phyloP scores from a whole-genome alignment of 202 grass and related monocot species.

The Tripidium arundinaceum region DNA sequence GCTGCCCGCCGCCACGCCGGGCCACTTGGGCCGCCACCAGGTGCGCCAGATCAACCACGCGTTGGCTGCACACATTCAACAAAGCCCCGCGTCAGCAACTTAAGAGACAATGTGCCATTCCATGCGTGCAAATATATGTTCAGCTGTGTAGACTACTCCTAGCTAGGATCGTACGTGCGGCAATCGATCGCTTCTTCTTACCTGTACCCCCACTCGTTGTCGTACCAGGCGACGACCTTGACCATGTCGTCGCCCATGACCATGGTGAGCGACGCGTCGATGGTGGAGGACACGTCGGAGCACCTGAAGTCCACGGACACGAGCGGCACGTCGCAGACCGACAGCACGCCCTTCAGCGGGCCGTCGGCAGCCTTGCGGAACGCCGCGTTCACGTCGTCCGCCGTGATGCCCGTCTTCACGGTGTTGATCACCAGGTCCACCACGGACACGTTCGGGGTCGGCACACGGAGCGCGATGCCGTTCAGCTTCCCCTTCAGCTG shows the following conservation, averaged over 20 bases:
- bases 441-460: constrained; percentile 91
- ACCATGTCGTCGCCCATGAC: constrained; percentile 99
- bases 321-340: constrained; percentile 82
- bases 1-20: constrained; percentile 44
- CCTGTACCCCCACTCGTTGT: constrained; percentile 98
- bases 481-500: constrained; percentile 99
- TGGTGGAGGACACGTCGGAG: constrained; percentile 77
- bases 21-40: constrained; percentile 92
- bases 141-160: no score
- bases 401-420: no score
- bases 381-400: constrained; percentile 69
- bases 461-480: constrained; percentile 92
- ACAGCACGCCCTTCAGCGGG: constrained; percentile 69
- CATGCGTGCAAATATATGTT: not conserved
- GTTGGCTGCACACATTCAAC: constrained; percentile 45
- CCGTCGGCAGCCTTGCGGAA: constrained; percentile 70
- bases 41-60: constrained; percentile 91
- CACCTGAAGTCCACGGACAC: constrained; percentile 95
- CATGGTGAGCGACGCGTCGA: constrained; percentile 88
- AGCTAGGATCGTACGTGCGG: no score
- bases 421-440: no score
- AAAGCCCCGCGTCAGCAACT: not conserved
- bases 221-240: constrained; percentile 96
- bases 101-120: no score
- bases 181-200: no score